Evolutionary conservation across 257 asterid species (phyloP), one percentile per base, ranked within the genome.

Genomic region (Rubia yunnanensis): DNA sequence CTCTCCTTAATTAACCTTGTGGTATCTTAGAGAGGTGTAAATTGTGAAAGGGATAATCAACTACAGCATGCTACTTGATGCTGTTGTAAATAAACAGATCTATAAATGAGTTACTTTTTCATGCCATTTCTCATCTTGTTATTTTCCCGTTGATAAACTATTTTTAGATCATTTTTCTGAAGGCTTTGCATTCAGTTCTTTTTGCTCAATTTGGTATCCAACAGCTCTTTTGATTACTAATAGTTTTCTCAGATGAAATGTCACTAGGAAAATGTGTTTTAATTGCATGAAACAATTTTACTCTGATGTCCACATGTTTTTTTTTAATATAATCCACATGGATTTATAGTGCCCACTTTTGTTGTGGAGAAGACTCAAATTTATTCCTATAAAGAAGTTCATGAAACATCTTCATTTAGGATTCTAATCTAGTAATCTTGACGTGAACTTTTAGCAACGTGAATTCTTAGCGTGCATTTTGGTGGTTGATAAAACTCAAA

Each of bases 1-100:
- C 24, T 70, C 78, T 79, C 64, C 64, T 59, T 64, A 18, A 41
- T 49, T 18, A 49, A 20, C 67, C 80, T 48, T 81, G 62, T 53
- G 77, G 76, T 71, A 67, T 73, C 49, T 64, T 58, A 64, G 36
- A 67, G 49, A 50, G 69, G 53, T 32, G 41, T 27, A 32, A 27
- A 66, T 30, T 55, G 13, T 65, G 69, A 53, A 28, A 28, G 70
- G 72, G 58, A 64, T 44, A 58, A 46, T 70, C 31, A 60, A 41
- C 54, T 60, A 26, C 54, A 34, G 70, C 74, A 50, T 60, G 46
- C 44, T 34, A 4, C 66, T 65, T 46, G 17, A 31, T 53, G 50
- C 66, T 60, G 59, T 31, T 77, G 76, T 73, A 76, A 60, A 72
- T 76, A 65, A 65, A 18, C 17, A 18, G 22, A 52, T 60, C 9